Percentiles rank a stretch among this genome's conserved stretches.
Conservation (phyloP, 2,329 filamentous ascomycete genomes). For the Ophiocordyceps camponoti-rufipedis region DNA sequence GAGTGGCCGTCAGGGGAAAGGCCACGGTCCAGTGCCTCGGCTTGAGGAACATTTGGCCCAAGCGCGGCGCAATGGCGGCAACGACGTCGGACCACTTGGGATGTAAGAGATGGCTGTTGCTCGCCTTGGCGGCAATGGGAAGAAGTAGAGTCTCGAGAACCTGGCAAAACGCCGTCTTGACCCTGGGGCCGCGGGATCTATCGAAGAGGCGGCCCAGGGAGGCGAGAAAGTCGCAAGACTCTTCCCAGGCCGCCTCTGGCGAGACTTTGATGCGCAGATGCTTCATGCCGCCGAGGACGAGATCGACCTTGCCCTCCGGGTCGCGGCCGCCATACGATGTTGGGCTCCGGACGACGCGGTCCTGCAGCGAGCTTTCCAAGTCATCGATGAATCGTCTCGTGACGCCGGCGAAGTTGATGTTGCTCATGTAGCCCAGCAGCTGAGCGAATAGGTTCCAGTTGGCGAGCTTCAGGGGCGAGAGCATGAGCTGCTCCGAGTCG, state of each 20-base stretch:
- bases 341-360: conserved; percentile 53
- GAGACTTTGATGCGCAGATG: conserved; percentile 62
- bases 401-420: conserved; percentile 74
- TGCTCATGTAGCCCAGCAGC: conserved; percentile 89
- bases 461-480: conserved; percentile 69
- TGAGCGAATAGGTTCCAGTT: conserved; percentile 95
- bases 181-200: conserved; percentile 67
- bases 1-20: conserved; percentile 71
- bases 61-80: conserved; percentile 55
- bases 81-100: conserved; percentile 80
- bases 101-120: conserved; percentile 54
- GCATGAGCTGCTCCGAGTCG: conserved; percentile 60
- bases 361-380: conserved; percentile 59
- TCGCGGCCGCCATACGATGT: conserved; percentile 38
- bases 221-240: conserved; percentile 77
- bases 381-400: conserved; percentile 67
- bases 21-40: conserved; percentile 81
- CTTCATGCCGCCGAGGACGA: conserved; percentile 82
- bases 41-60: conserved; percentile 75
- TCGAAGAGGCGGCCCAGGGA: conserved; percentile 67
- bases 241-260: conserved; percentile 60
- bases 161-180: conserved; percentile 91
- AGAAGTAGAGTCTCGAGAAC: conserved; percentile 74
- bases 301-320: conserved; percentile 63
- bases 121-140: conserved; percentile 68